A percentile compares a stretch with the other conserved stretches of the same genome.
Evolutionary conservation across 129 eudicot genomes (phyloP).

Genomic region (Solidago caesia): DNA sequence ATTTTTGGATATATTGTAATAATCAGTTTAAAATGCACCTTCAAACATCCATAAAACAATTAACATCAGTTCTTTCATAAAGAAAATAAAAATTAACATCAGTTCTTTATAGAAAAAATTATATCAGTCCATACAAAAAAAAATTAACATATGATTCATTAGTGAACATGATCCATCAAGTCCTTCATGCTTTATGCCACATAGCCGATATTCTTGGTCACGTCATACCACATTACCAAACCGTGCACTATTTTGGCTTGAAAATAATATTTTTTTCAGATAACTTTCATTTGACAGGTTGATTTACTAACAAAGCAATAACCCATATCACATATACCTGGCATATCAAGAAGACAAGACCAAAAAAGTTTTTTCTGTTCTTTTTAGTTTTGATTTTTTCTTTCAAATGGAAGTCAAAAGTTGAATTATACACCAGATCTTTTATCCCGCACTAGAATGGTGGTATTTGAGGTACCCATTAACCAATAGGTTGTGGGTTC

Average conservation of each 20-base stretch:
- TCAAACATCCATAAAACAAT: not conserved
- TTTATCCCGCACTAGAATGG: too few species aligned
- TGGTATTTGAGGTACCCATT: too few species aligned
- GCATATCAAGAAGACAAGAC: too few species aligned
- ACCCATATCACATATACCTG: too few species aligned
- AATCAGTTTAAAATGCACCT: not conserved
- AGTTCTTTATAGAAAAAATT: too few species aligned
- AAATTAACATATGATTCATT: slow-evolving; percentile 9
- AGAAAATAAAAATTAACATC: not conserved
- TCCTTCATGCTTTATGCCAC: not conserved
- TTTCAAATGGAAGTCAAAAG: too few species aligned
- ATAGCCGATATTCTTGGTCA: not conserved
- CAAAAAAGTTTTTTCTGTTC: too few species aligned
- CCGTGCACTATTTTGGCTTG: not conserved
- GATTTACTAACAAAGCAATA: too few species aligned
- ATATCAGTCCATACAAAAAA: not conserved
- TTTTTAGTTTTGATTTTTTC: too few species aligned
- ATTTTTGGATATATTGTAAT: not conserved
- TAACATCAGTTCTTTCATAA: not conserved
- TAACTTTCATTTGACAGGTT: slow-evolving; percentile 3
- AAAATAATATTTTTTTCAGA: slow-evolving; percentile 9
- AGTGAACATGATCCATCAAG: slow-evolving; percentile 5
- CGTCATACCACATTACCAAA: not conserved
- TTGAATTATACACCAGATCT: too few species aligned
- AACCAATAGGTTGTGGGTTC: too few species aligned